Evolutionary conservation across 2,329 filamentous ascomycete species (phyloP).

Genomic region (Sclerotinia trifoliorum): DNA sequence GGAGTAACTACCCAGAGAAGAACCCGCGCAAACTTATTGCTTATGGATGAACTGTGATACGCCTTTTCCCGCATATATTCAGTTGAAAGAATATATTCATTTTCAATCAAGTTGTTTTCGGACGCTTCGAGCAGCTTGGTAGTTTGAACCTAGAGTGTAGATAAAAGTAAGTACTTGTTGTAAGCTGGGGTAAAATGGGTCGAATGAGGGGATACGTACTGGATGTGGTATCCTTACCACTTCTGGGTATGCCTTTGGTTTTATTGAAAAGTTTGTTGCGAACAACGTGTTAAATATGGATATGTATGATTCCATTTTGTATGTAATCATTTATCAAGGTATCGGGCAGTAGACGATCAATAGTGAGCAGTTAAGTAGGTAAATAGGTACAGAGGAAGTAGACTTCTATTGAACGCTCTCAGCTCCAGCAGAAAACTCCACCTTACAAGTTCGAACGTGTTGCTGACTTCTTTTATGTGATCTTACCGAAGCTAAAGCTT

Average conservation of each 20-base stretch:
- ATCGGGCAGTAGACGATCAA: background rate
- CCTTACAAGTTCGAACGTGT: background rate
- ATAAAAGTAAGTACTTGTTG: background rate
- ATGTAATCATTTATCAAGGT: background rate
- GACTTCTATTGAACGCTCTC: background rate
- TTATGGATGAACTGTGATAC: constrained; percentile 7
- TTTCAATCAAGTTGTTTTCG: background rate
- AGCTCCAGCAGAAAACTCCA: background rate
- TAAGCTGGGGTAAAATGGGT: background rate
- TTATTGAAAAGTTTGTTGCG: background rate
- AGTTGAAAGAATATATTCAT: background rate
- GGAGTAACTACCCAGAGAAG: constrained; percentile 2
- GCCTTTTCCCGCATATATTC: constrained; percentile 4
- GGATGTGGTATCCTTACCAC: background rate
- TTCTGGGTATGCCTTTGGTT: background rate
- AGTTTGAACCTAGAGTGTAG: background rate
- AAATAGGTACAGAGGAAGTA: background rate
- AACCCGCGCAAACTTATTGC: background rate
- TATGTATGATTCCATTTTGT: background rate
- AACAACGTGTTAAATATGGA: background rate
- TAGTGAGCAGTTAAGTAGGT: background rate
- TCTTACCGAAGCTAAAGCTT: background rate
- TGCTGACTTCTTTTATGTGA: background rate
- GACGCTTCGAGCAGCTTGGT: too few species aligned
- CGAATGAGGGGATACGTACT: rapidly evolving